phyloP scores from a whole-genome alignment of 78 protist species.

The Diacronema lutheri region DNA sequence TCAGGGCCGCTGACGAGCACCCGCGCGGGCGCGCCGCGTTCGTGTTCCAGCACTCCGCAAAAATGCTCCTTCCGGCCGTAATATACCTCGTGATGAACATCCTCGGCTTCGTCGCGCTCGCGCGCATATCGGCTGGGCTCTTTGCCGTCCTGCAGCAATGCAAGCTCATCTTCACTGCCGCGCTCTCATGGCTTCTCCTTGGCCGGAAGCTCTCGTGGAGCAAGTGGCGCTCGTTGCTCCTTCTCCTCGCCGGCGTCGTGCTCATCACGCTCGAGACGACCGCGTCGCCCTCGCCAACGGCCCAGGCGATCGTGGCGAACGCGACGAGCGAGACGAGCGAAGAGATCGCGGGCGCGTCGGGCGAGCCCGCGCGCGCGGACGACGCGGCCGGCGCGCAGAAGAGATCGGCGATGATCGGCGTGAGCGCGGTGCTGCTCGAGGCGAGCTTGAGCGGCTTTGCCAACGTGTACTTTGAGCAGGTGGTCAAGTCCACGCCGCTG shows the following conservation, averaged over 20 bases:
- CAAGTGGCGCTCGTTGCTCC: not conserved
- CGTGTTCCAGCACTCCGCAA: not conserved
- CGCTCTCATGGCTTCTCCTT: not conserved
- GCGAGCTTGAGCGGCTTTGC: not conserved
- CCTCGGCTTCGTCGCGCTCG: not conserved
- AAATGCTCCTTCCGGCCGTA: not conserved
- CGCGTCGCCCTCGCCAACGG: not conserved
- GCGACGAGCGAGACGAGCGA: too few relatives aligned
- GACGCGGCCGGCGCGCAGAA: too few relatives aligned
- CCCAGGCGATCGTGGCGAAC: too few relatives aligned
- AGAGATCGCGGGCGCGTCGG: too few relatives aligned
- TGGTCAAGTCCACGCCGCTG: not conserved
- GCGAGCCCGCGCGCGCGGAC: not conserved
- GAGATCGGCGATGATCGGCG: not conserved
- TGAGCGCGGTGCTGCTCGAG: not conserved
- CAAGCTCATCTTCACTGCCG: not conserved
- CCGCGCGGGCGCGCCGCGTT: too few relatives aligned
- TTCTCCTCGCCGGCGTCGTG: not conserved
- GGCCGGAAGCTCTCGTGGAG: not conserved
- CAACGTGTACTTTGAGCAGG: slow-evolving; percentile 5
- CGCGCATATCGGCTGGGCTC: not conserved
- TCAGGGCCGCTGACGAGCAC: too few relatives aligned
- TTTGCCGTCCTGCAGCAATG: slow-evolving; percentile 7
- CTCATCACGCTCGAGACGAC: not conserved
- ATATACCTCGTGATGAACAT: slow-evolving; percentile 6